Base-by-base conservation (phyloP, 2,329 filamentous ascomycete species). In the Dactylonectria estremocensis region DNA sequence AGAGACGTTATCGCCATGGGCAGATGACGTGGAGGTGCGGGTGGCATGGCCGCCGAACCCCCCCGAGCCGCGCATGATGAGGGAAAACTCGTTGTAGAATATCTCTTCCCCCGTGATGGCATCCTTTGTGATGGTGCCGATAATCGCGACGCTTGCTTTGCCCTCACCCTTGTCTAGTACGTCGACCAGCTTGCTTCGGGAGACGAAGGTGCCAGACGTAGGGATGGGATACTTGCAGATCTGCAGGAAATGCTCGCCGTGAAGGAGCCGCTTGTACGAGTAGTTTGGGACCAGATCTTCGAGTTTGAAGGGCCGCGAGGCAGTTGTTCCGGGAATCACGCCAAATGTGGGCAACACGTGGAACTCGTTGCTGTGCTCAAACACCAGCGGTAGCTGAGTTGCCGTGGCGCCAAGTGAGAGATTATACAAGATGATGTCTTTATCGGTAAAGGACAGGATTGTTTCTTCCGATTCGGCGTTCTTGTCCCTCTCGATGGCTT, bases 161-260 rank as follows among this genome's bases (percentile, higher is more conserved):
- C 95, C 95, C 88, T 98, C 98, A 86, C 95, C 95, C 88, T 98
- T 98, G 86, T 99, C 96, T 53, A 98, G 89, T 7, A 98, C 95
- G 81, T 98, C 96, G 70, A 99, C 89, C 65, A 99, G 91, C 80
- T 91, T 91, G 67, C 91, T 92, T 78, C 91, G 90, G 62, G 92
- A 94, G 75, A 93, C 82, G 53, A 97, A 91, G 64, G 90, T 91
- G 54, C 89, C 94, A 61, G 91, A 88, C 33, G 95, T 98, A 33
- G 95, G 95, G 76, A 98, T 93, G 45, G 96, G 95, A 85, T 91
- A 97, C 82, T 95, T 94, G 80, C 91, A 91, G 78, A 99, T 89
- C 84, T 98, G 95, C 71, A 99, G 93, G 84, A 95, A 99, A 83
- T 99, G 96, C 86, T 99, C 96, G 79, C 96, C 96, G 84, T 99